Conservation (phyloP, 257 asterid genomes). For the Striga asiatica region DNA sequence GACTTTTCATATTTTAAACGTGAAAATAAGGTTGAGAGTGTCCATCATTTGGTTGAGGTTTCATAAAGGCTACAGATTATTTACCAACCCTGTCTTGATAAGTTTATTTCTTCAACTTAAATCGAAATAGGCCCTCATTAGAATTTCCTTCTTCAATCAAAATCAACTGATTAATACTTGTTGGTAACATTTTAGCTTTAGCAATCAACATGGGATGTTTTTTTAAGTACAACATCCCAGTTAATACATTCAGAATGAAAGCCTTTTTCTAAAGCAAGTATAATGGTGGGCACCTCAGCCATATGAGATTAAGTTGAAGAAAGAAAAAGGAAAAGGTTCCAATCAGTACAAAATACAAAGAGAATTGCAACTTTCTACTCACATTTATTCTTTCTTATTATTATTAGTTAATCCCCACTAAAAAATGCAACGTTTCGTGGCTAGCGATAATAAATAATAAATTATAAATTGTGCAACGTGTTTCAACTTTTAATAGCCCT, state of each 20-base stretch:
- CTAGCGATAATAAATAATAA: too few relatives aligned
- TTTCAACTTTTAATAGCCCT: too few relatives aligned
- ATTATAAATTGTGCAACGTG: too few relatives aligned
- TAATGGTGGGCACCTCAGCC: slow-evolving; percentile 35
- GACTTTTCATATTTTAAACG: too few relatives aligned
- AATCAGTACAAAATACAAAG: slow-evolving; percentile 19
- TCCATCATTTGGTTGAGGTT: slow-evolving; percentile 16
- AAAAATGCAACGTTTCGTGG: too few relatives aligned
- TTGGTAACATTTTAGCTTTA: slow-evolving; percentile 11
- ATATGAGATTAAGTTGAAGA: slow-evolving; percentile 21
- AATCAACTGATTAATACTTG: background rate
- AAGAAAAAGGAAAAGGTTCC: slow-evolving; percentile 10
- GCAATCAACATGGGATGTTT: background rate
- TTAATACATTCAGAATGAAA: slow-evolving; percentile 3
- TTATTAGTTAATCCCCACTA: too few relatives aligned
- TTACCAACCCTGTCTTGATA: too few relatives aligned
- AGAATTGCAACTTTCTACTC: slow-evolving; percentile 14
- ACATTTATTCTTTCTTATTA: too few relatives aligned
- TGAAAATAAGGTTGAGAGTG: slow-evolving; percentile 16
- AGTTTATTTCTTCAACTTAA: too few relatives aligned
- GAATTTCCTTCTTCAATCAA: background rate
- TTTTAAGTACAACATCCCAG: slow-evolving; percentile 26
- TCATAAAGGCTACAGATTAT: background rate
- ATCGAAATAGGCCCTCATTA: background rate
- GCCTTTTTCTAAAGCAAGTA: slow-evolving; percentile 1